Evolutionary conservation across 2,329 filamentous ascomycete genomes (phyloP).

Genomic region (Ophiostoma tasmaniense): DNA sequence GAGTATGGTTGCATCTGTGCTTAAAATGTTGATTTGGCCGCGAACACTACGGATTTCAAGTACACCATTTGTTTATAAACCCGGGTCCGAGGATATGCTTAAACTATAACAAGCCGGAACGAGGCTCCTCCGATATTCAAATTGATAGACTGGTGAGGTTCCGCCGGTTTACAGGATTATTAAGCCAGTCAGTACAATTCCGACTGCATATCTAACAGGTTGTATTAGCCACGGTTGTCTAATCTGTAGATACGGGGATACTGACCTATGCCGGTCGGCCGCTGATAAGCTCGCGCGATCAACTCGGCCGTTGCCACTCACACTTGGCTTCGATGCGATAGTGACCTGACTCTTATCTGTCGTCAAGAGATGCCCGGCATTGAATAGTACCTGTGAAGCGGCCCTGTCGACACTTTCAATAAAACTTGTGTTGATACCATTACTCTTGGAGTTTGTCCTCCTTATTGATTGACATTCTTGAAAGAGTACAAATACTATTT

Average conservation of each 20-base stretch:
- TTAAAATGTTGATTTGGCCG: not conserved
- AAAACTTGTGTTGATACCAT: no score
- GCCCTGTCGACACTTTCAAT: not conserved
- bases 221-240: not conserved
- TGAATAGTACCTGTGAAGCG: not conserved
- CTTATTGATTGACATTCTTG: no score
- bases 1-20: not conserved
- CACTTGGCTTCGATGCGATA: not conserved
- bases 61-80: not conserved
- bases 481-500: no score
- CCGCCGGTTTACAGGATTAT: not conserved
- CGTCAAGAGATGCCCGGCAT: not conserved
- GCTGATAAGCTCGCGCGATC: not conserved
- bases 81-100: not conserved
- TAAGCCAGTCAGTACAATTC: not conserved
- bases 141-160: not conserved
- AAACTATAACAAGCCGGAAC: not conserved
- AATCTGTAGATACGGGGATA: not conserved
- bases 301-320: not conserved
- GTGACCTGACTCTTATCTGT: not conserved
- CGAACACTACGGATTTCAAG: not conserved
- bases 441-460: no score
- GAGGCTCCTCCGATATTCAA: not conserved
- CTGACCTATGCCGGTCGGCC: not conserved
- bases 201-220: not conserved